Percentiles rank a stretch among this genome's conserved stretches.
Evolutionary conservation across 257 asterid genomes (phyloP).

Genomic region (Cinchona pubescens): DNA sequence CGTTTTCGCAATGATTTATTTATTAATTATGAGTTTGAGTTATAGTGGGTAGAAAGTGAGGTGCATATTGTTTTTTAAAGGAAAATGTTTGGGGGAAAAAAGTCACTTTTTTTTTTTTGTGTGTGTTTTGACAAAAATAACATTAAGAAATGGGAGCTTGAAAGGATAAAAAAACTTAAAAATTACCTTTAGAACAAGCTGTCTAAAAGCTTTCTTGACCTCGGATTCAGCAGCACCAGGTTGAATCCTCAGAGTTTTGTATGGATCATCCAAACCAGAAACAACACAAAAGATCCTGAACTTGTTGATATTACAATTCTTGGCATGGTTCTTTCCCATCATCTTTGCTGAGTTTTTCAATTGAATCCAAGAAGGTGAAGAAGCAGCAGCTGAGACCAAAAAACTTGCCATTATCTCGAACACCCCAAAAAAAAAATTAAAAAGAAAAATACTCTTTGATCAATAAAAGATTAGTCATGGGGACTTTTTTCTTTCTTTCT

Average conservation of each 20-base stretch:
- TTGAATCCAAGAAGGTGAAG: slow-evolving; percentile 38
- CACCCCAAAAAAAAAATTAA: too few species aligned
- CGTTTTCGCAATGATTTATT: too few species aligned
- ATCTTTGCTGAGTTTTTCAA: slow-evolving; percentile 27
- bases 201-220: slow-evolving; percentile 78
- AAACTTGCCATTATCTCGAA: slow-evolving; percentile 51
- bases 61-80: too few species aligned
- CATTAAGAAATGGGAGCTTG: background rate
- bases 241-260: slow-evolving; percentile 62
- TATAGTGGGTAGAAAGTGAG: too few species aligned
- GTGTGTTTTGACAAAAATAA: background rate
- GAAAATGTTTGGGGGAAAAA: too few species aligned
- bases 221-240: slow-evolving; percentile 85
- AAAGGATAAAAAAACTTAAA: background rate
- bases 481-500: background rate
- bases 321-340: slow-evolving; percentile 18
- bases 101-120: too few species aligned
- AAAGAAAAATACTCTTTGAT: background rate
- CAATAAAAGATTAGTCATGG: background rate
- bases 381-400: slow-evolving; percentile 39
- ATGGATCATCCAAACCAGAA: slow-evolving; percentile 60
- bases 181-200: slow-evolving; percentile 84
- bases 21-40: too few species aligned
- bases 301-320: slow-evolving; percentile 18
- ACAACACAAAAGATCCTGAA: slow-evolving; percentile 51